Evolutionary conservation across 2,329 filamentous ascomycete species (phyloP), one percentile per base, ranked within the genome.

Genomic region (Bisporella sp.): DNA sequence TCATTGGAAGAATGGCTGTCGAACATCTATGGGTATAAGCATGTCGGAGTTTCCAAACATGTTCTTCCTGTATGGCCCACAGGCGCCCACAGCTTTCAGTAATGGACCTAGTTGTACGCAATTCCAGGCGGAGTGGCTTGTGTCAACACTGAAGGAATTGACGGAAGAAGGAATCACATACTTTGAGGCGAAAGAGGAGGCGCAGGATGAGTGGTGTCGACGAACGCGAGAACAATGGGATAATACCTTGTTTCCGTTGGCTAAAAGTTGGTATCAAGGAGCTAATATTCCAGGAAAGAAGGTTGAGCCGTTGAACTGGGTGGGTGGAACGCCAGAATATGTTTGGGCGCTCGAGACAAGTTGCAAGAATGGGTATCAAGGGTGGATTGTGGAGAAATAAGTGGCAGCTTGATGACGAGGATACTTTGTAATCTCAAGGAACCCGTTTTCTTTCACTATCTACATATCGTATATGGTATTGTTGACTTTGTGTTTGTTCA

Each of bases 11-110:
- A 47, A 65, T 2, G 66, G 65, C 4, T 61, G 64, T 4, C 54
- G 49, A 31, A 68, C 68, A 0, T 59, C 62, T 5, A 55, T 76
- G 1, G 75, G 74, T 1, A 66, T 71, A 9, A 66, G 68, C 0
- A 65, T 71, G 12, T 56, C 65, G 8, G 66, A 66, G 4, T 74
- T 72, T 54, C 72, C 73, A 0, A 77, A 78, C 47, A 66, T 76
- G 63, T 75, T 77, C 64, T 71, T 72, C 50, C 60, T 63, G 6
- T 71, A 69, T 49, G 70, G 70, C 0, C 70, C 70, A 1, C 70
- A 73, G 35, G 66, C 55, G 6, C 71, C 70, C 3, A 68, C 67
- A 1, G 62, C 66, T 0, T 59, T 72, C 49, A 47, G 62, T 53
- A 73, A 73, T 45, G 71, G 69, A 1, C 71, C 71, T 0, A 67